These are phyloP conservation scores for Astrocystis sublimbata DNA, from an alignment of 495 filamentous ascomycete genomes.

Conservation along the genomic window DNA sequence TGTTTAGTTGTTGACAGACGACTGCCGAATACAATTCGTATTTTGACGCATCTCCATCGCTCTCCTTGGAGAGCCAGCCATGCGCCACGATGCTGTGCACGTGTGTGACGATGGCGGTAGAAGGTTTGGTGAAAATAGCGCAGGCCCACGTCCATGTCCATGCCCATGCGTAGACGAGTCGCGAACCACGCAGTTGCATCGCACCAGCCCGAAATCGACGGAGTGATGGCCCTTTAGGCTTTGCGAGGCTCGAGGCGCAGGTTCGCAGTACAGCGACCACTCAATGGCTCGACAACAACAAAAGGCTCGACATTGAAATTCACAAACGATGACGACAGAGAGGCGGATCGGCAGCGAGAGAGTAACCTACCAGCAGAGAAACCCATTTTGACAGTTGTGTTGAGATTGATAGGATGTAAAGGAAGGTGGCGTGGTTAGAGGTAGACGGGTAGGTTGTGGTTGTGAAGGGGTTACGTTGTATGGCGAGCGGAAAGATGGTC, in stretches of 20 bases:
- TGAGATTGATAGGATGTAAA: slow-evolving; percentile 5
- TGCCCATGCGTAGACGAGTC: too few species aligned
- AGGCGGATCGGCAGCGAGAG: neutral
- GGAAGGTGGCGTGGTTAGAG: slow-evolving; percentile 21
- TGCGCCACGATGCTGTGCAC: neutral
- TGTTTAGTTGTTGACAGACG: too few species aligned
- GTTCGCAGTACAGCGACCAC: slow-evolving; percentile 6
- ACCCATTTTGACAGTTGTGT: slow-evolving; percentile 44
- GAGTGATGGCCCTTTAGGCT: neutral
- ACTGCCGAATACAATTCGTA: too few species aligned
- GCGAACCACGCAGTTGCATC: neutral
- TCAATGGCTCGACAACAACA: slow-evolving; percentile 31
- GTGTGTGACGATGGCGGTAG: neutral
- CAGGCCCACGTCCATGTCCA: slow-evolving; percentile 29
- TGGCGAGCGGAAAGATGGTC: slow-evolving; percentile 45
- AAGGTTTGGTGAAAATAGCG: slow-evolving; percentile 39
- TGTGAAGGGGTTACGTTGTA: slow-evolving; percentile 46
- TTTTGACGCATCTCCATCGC: neutral
- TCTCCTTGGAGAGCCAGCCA: neutral
- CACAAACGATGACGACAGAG: slow-evolving; percentile 11
- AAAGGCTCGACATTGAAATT: slow-evolving; percentile 17
- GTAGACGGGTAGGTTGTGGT: slow-evolving; percentile 28
- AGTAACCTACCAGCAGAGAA: slow-evolving; percentile 44
- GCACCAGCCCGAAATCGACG: neutral
- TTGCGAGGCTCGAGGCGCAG: neutral